Base-by-base conservation (phyloP, 495 filamentous ascomycete genomes). In the Thozetella sp. region DNA sequence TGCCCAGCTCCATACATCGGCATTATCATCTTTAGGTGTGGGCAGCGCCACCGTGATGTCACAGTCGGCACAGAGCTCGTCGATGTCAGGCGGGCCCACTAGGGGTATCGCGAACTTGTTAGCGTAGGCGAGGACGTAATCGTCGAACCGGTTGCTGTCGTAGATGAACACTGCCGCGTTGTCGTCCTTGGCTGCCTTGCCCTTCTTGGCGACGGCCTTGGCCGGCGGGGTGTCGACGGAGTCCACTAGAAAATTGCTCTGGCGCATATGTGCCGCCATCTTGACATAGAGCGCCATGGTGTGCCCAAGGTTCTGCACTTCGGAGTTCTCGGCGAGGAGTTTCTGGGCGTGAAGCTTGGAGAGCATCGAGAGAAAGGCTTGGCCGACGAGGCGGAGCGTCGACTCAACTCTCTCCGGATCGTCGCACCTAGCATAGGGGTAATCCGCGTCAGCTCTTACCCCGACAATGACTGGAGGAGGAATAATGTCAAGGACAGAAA, bases 361-460 rank as follows among this genome's bases (percentile, higher is more conserved):
- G 1, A 72, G 52, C 63, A 70, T 72, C n/a, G 66, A 45, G 12
- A 72, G 58, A 43, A 72, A 70, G 58, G 67, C 70, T 37, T 55
- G 63, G 15, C 63, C 67, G 43, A 65, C 52, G 23, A 72, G 67
- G 1, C 30, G 59, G 20, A 63, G 15, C 2, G 51, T 55, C 2
- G 43, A 26, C 2, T 61, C 40, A 10, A 63, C 57, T 9, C 11
- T 17, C n/a, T 63, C 56, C 19, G 56, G 43, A 25, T 68, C 65
- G 15, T 66, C 67, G 57, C 54, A 23, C 57, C 67, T 69, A n/a
- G 27, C 13, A 6, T 17, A 55, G 6, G 25, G 22, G n/a, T n/a
- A n/a, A n/a, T n/a, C n/a, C n/a, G n/a, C n/a, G n/a, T n/a, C n/a
- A n/a, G n/a, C n/a, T n/a, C n/a, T n/a, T n/a, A n/a, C n/a, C n/a